Base-by-base conservation (phyloP, 2,329 filamentous ascomycete species). In the Alternaria alternata region DNA sequence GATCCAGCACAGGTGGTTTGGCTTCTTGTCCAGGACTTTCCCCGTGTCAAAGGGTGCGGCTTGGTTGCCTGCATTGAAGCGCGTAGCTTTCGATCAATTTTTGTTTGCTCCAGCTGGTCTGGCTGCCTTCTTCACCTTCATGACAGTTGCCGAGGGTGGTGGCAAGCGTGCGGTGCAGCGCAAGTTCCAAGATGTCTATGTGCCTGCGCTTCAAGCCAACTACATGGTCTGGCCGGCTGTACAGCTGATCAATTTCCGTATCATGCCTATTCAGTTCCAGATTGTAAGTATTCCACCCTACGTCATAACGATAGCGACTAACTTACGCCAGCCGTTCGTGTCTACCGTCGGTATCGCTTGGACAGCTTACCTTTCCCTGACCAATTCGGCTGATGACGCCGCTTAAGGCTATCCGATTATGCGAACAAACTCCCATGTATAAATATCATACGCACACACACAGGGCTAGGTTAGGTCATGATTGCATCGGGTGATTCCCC, bases 261-360 rank as follows among this genome's bases (percentile, higher is more conserved):
- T 98, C 69, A 93, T 99, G 84, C 95, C 95, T 14, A 90, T 98
- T 54, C 94, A 96, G 76, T 96, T 95, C 79, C 95, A 99, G 80
- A 91, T 99, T 80, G 94, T 97, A 82, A 85, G 93, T 87, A 47
- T 11, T 39, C 22, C 11, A 11, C 20, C 22, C 12, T 9, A 8
- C 7, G 7, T 28, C n/a, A 3, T 2, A 7, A 11, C 20, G 9
- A 36, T 34, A 39, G 9, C n/a, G 54, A 47, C 65, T 71, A 57
- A 70, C 48, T 0, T 38, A 20, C 32, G 12, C 30, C 67, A 97
- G 94, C 94, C 94, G 1, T 98, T 99, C 76, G 94, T 97, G 8
- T 97, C 94, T 16, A 96, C 92, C 8, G 82, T 99, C 57, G 94
- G 94, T 85, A 98, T 98, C 72, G 93, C 93, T 34, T 98, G 94